A percentile compares a stretch with the other conserved stretches of the same genome.
phyloP scores from a whole-genome alignment of 257 asterid species.

The Catharanthus roseus region DNA sequence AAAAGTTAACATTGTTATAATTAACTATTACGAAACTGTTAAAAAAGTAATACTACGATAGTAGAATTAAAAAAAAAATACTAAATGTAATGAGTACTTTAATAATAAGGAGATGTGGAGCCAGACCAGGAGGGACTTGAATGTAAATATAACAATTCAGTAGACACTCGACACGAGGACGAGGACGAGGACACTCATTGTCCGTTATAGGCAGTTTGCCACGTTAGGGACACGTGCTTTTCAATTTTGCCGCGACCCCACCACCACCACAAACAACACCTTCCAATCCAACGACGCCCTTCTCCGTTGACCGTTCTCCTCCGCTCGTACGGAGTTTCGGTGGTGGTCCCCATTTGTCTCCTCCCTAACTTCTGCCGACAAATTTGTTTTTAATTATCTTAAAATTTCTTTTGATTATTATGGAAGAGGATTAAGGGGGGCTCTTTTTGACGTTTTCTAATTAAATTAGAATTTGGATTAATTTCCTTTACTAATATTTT shows the following conservation, averaged over 20 bases:
- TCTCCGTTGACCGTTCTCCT: conserved; percentile 35
- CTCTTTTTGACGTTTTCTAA: background rate
- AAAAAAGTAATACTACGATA: too few relatives aligned
- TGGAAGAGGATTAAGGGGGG: background rate
- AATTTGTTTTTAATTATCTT: conserved; percentile 12
- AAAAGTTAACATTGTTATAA: too few relatives aligned
- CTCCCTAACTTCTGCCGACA: conserved; percentile 48
- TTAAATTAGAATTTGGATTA: background rate
- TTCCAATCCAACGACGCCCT: background rate
- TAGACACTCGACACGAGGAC: conserved; percentile 27
- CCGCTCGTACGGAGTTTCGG: conserved; percentile 10
- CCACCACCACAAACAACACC: conserved; percentile 6
- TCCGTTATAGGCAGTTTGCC: conserved; percentile 60
- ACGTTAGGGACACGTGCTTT: conserved; percentile 60
- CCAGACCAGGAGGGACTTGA: background rate
- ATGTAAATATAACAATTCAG: background rate
- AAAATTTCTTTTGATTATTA: background rate
- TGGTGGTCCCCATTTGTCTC: conserved; percentile 5
- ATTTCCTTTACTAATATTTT: background rate
- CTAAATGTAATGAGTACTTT: too few relatives aligned
- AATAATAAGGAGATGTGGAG: too few relatives aligned
- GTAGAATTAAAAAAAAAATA: too few relatives aligned
- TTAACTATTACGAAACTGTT: too few relatives aligned
- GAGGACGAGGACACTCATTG: conserved; percentile 35
- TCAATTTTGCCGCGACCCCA: conserved; percentile 25